A percentile compares a stretch with the other conserved stretches of the same genome.
phyloP scores from a whole-genome alignment of 108 stramenopile genomes.

The Fragilariopsis cylindrus region DNA sequence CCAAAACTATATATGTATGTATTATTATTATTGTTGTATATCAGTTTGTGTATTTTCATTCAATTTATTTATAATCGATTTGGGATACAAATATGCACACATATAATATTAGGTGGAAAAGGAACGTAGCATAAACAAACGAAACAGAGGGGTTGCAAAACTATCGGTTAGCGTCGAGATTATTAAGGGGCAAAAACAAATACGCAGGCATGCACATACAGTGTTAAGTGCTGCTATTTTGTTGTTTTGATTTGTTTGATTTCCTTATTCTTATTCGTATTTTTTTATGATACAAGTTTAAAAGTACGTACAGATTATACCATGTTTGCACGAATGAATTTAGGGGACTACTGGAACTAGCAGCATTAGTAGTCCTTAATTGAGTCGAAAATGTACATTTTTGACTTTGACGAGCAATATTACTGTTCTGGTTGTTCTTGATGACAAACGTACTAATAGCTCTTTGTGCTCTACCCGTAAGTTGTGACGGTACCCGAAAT shows the following conservation, averaged over 20 bases:
- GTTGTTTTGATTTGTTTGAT: not conserved
- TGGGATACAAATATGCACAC: no score
- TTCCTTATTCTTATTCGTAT: not conserved
- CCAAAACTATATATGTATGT: constrained; percentile 59
- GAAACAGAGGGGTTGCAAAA: not conserved
- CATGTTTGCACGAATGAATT: constrained; percentile 29
- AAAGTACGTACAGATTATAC: constrained; percentile 42
- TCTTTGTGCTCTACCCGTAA: no score
- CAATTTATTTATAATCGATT: no score
- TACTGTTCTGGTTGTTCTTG: no score
- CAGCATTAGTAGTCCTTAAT: constrained; percentile 1
- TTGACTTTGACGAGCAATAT: not conserved
- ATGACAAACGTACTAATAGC: no score
- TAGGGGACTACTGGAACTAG: constrained; percentile 4
- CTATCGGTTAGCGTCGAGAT: not conserved
- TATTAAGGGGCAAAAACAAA: not conserved
- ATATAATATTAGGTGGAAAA: not conserved
- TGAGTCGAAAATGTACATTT: constrained; percentile 14
- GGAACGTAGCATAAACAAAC: not conserved
- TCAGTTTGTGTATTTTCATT: no score
- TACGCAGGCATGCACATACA: no score
- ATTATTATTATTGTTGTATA: no score
- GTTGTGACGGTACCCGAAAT: no score
- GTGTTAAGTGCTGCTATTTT: not conserved
- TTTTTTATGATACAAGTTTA: not conserved